Evolutionary conservation across 2,329 filamentous ascomycete species (phyloP).

Genomic region (Paecilomyces sp.): DNA sequence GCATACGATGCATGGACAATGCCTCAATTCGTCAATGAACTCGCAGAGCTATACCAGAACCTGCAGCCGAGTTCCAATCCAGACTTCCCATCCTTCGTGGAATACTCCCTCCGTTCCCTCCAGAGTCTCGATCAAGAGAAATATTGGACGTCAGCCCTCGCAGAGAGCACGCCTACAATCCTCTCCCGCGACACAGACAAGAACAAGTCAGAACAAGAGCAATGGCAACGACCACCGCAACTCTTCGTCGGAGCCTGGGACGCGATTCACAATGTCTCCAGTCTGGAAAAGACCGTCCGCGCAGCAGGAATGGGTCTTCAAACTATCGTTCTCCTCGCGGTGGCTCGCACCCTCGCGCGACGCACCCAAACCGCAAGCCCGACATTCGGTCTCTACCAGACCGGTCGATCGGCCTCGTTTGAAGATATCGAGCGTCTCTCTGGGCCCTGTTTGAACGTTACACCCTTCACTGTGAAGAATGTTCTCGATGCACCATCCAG

Average conservation of each 20-base stretch:
- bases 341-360: constrained; percentile 17
- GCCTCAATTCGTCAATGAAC: constrained; percentile 22
- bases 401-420: constrained; percentile 21
- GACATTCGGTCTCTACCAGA: constrained; percentile 24
- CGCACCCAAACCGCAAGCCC: constrained; percentile 13
- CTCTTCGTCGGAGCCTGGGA: constrained; percentile 17
- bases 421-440: constrained; percentile 16
- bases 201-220: constrained; percentile 3
- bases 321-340: constrained; percentile 20
- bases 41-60: constrained; percentile 18
- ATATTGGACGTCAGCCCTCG: constrained; percentile 18
- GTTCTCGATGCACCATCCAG: background rate
- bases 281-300: constrained; percentile 14
- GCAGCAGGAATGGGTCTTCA: constrained; percentile 15
- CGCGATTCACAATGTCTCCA: constrained; percentile 15
- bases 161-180: constrained; percentile 11
- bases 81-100: constrained; percentile 17
- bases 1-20: constrained; percentile 32
- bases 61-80: constrained; percentile 8
- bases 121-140: constrained; percentile 8
- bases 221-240: background rate
- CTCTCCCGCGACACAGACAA: constrained; percentile 4
- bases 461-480: constrained; percentile 16
- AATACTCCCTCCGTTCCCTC: constrained; percentile 14
- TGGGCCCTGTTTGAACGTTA: constrained; percentile 25